Base-by-base conservation (phyloP, 2,329 filamentous ascomycete genomes). In the Stachybotrys elegans region DNA sequence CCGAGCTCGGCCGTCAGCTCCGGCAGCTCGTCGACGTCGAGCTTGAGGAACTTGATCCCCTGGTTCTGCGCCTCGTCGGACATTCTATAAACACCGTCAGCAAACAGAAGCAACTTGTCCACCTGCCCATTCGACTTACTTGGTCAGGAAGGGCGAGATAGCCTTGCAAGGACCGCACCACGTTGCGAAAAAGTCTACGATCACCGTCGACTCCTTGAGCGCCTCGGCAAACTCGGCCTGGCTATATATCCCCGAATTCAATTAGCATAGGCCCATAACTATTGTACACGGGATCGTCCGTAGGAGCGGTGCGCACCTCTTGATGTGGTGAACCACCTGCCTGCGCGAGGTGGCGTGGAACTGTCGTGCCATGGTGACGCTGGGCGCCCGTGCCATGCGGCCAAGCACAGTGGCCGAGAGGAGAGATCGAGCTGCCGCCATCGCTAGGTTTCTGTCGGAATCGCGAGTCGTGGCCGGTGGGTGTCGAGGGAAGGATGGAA, bases 111-210 rank as follows among this genome's bases (percentile, higher is more conserved):
- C n/a, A n/a, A n/a, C n/a, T n/a, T n/a, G n/a, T n/a, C n/a, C n/a
- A n/a, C n/a, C n/a, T n/a, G n/a, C n/a, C n/a, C n/a, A n/a, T 22
- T n/a, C 22, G 20, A 46, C 59, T 45, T 54, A 63, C 56, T 56
- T 53, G 41, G 53, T 52, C 46, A 95, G 72, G 50, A 82, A 68
- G 47, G 91, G 92, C 16, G 89, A 81, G 58, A 96, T 93, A 57
- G 83, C 78, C 76, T 91, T 95, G 85, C 92, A 97, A 48, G 92
- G 92, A 48, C 89, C 90, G 74, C 92, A 97, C 91, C 91, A 96
- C 19, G 50, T 49, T n/a, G 56, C 56, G 17, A 57, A 57, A 52
- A 53, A 55, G 50, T 97, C 92, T 59, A 97, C 72, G 48, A 96
- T 71, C 55, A 95, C 78, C 51, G 86, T 66, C 45, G 76, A 76